Evolutionary conservation across 2,329 filamentous ascomycete genomes (phyloP).

Genomic region (Talaromyces sp.): DNA sequence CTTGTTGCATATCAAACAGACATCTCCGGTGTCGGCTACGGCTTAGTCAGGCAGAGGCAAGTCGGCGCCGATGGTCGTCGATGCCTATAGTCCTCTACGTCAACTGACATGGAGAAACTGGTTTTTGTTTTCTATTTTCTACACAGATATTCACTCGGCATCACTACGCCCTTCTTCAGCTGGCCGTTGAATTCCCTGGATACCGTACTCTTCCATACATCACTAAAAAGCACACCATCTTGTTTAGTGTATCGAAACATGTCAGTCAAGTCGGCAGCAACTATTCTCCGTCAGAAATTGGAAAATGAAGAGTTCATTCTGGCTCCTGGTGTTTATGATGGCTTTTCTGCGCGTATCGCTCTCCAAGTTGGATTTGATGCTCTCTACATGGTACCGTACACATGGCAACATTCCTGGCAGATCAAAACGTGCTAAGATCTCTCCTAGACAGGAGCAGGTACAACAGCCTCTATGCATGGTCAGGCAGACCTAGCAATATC

Average conservation of each 20-base stretch:
- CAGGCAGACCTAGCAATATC: conserved; percentile 61
- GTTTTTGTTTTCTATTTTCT: neutral
- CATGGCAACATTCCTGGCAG: neutral
- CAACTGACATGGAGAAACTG: neutral
- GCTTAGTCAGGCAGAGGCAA: neutral
- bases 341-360: conserved; percentile 46
- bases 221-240: neutral
- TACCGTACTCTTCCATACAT: neutral
- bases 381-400: conserved; percentile 45
- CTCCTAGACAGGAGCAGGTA: conserved; percentile 51
- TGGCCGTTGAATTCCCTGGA: neutral
- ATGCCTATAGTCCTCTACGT: neutral
- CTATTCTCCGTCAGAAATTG: neutral
- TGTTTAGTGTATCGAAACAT: neutral
- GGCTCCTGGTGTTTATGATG: conserved; percentile 48
- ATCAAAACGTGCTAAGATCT: neutral
- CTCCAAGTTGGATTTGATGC: conserved; percentile 46
- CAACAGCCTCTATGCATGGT: conserved; percentile 56
- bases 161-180: neutral
- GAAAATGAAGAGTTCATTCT: conserved; percentile 30
- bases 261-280: neutral
- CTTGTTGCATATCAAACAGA: neutral
- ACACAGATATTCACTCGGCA: neutral
- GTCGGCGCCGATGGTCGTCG: neutral
- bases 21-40: neutral